These are phyloP conservation scores for Anisodus acutangulus DNA, from an alignment of 257 asterid species.

Conservation along the genomic window DNA sequence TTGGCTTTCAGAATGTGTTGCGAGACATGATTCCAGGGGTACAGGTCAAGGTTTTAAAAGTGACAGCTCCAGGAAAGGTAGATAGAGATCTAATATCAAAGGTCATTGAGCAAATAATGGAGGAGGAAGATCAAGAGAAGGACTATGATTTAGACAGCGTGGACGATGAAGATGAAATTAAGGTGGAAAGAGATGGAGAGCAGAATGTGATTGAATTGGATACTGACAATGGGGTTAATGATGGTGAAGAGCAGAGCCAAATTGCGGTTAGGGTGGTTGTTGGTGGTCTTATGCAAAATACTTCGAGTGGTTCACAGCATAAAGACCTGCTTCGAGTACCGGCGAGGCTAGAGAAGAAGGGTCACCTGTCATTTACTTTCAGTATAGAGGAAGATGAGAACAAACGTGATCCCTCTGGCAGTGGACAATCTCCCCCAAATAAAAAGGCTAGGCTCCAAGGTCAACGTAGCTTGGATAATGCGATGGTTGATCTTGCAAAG, in stretches of 20 bases:
- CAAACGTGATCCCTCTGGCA: conserved; percentile 45
- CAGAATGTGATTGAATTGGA: conserved; percentile 51
- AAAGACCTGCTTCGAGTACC: conserved; percentile 84
- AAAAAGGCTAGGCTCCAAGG: conserved; percentile 67
- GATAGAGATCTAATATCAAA: conserved; percentile 81
- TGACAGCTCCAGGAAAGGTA: conserved; percentile 71
- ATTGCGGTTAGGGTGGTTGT: conserved; percentile 74
- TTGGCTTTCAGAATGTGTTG: conserved; percentile 68
- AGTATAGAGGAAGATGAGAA: conserved; percentile 72
- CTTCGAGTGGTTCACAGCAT: conserved; percentile 44
- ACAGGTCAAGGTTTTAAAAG: conserved; percentile 87
- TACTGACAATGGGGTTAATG: conserved; percentile 53
- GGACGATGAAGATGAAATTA: conserved; percentile 54
- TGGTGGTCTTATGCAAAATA: conserved; percentile 57
- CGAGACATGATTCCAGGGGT: conserved; percentile 92
- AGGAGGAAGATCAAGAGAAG: conserved; percentile 70
- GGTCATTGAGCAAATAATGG: conserved; percentile 85
- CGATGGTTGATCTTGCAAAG: conserved; percentile 86
- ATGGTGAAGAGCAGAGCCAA: conserved; percentile 63
- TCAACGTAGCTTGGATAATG: conserved; percentile 62
- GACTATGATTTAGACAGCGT: conserved; percentile 50
- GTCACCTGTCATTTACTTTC: conserved; percentile 72
- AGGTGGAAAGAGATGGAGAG: conserved; percentile 42
- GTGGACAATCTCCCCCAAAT: conserved; percentile 56
- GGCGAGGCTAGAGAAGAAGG: conserved; percentile 74